Evolutionary conservation across 2,329 filamentous ascomycete species (phyloP), one percentile per base, ranked within the genome.

Genomic region (Neonectria faginata): DNA sequence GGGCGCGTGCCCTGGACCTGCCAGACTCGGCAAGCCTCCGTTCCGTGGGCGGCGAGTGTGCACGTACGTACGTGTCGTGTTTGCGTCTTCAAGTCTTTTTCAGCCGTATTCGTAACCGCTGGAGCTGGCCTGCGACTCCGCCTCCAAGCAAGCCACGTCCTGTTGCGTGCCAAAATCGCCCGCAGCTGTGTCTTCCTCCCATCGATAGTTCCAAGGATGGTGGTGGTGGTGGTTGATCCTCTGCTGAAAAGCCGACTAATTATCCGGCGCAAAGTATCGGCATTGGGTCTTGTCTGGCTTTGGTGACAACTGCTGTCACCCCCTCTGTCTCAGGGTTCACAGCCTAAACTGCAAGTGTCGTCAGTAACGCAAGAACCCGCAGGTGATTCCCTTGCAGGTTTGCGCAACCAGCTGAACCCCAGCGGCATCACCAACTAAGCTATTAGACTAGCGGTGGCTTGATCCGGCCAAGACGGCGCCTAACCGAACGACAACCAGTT

Each of bases 81-180:
- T n/a, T 39, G 36, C 60, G 60, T 57, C 53, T 62, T 62, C 53
- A 9, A 31, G 31, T 36, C n/a, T 22, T 12, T 22, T 44, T 51
- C 36, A 51, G 52, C 53, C 45, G 48, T 51, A 33, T 33, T 53
- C 59, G 44, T 60, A 31, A 42, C 5, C 33, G 27, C 11, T 18
- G 22, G 5, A 47, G 20, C 42, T 47, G 14, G 5, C 14, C 31
- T 59, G 47, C 57, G 25, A 42, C 57, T 53, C 41, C 20, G 22
- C 48, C 48, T 33, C 57, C 39, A 60, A 60, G 57, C 39, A 60
- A 60, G 57, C 57, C 57, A 60, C 57, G 27, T 20, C 39, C 39
- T 44, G 39, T 53, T 44, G 33, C 39, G 57, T 60, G 45, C 39
- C 47, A 33, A 33, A 10, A 22, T 51, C 8, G 39, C 48, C 27